Evolutionary conservation across 2,329 filamentous ascomycete genomes (phyloP).

Genomic region (Colletotrichum tropicicola): DNA sequence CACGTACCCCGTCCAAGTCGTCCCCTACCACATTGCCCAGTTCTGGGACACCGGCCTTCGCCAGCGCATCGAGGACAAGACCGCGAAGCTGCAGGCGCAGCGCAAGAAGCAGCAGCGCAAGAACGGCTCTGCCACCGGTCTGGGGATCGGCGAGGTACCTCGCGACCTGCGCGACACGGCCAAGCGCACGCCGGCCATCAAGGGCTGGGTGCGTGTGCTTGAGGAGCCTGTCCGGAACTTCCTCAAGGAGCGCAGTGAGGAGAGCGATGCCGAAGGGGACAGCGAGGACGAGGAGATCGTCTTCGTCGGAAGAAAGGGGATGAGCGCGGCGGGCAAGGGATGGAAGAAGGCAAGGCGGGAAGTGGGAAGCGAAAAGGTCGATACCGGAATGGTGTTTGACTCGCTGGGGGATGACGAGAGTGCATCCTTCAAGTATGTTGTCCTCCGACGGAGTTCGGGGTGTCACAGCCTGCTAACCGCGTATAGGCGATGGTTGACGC

Average conservation of each 20-base stretch:
- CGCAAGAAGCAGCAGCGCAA: slow-evolving; percentile 57
- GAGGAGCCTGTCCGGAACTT: slow-evolving; percentile 87
- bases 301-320: slow-evolving; percentile 79
- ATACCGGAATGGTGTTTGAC: slow-evolving; percentile 80
- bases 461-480: slow-evolving; percentile 22
- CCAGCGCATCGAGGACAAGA: slow-evolving; percentile 59
- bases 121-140: slow-evolving; percentile 49
- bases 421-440: slow-evolving; percentile 81
- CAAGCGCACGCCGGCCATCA: slow-evolving; percentile 82
- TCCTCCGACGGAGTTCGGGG: not conserved
- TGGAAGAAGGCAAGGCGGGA: slow-evolving; percentile 63
- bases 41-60: slow-evolving; percentile 75
- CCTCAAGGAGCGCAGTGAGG: slow-evolving; percentile 61
- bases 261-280: slow-evolving; percentile 54
- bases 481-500: slow-evolving; percentile 87
- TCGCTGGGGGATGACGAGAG: slow-evolving; percentile 77
- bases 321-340: slow-evolving; percentile 54
- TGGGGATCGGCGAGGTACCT: slow-evolving; percentile 70
- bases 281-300: slow-evolving; percentile 84
- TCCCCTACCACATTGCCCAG: slow-evolving; percentile 90
- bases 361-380: slow-evolving; percentile 66
- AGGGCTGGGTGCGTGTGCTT: slow-evolving; percentile 81
- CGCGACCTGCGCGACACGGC: slow-evolving; percentile 82
- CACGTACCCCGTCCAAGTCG: slow-evolving; percentile 78
- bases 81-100: slow-evolving; percentile 46